Evolutionary conservation across 441 rosid genomes (phyloP).

Genomic region (Flueggea neowawraea): DNA sequence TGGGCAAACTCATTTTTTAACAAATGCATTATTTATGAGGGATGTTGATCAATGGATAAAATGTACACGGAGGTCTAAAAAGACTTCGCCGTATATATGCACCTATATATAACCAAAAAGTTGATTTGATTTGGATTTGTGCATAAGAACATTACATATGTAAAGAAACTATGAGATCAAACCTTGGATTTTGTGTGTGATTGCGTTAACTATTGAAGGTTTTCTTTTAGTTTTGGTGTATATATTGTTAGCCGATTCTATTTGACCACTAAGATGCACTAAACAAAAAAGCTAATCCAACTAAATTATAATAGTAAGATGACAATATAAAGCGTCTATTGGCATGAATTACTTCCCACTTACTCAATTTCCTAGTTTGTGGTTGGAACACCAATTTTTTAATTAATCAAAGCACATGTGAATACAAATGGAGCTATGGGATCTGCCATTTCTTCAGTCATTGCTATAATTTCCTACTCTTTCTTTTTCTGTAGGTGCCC

Average conservation of each 20-base stretch:
- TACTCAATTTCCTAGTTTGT: constrained; percentile 17
- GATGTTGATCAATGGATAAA: background rate
- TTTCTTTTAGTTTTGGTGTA: constrained; percentile 8
- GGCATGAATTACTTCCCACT: constrained; percentile 26
- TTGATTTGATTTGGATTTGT: constrained; percentile 15
- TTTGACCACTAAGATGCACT: constrained; percentile 35
- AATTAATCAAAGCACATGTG: constrained; percentile 1
- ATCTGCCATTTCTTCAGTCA: constrained; percentile 33
- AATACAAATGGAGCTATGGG: constrained; percentile 16
- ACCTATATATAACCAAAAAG: constrained; percentile 16
- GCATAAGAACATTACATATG: background rate
- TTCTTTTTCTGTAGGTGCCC: constrained; percentile 23
- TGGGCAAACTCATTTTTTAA: too few relatives aligned
- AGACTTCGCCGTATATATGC: background rate
- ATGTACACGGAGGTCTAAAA: background rate
- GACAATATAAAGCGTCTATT: too few relatives aligned
- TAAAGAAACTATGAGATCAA: constrained; percentile 19
- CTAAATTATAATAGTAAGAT: background rate
- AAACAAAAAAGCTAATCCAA: constrained; percentile 18
- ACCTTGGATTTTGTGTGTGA: constrained; percentile 22
- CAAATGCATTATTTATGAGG: too few relatives aligned
- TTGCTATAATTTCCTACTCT: constrained; percentile 28
- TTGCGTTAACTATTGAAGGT: constrained; percentile 5
- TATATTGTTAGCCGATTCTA: constrained; percentile 31
- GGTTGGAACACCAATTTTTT: constrained; percentile 6